Base-by-base conservation (phyloP, 371 early-diverging fungal genomes). In the Mortierella sp. region DNA sequence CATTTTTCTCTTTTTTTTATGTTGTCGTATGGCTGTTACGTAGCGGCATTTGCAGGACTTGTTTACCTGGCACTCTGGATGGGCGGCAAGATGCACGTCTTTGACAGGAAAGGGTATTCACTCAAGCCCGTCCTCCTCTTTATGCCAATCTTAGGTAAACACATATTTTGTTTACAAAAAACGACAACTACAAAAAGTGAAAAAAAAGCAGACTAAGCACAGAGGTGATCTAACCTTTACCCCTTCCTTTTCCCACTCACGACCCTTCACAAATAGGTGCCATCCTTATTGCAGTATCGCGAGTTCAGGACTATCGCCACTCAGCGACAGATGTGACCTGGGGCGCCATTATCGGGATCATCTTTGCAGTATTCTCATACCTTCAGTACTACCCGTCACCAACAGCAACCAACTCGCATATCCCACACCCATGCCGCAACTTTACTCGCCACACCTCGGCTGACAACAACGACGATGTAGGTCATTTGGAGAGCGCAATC, bases 301-400 rank as follows among this genome's bases (percentile, higher is more conserved):
- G 96, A 60, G 87, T 89, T 3, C 80, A 84, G 72, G 96, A 96
- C 82, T 94, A 95, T 73, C 91, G 95, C 45, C 96, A 96, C 80
- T 95, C 94, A 77, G 94, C 92, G 91, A 88, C 90, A 68, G 96
- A 96, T 81, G 92, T 95, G 42, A 83, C 91, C 70, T 84, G 91
- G 24, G 96, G 96, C 54, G 89, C 90, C 0, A 70, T 91, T 2
- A 73, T 91, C 52, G 92, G 94, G 48, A 70, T 90, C 0, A 48
- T 88, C 19, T 89, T 87, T 79, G 93, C 92, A 14, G 89, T 89
- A 71, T 94, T 92, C 75, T 82, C 91, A 2, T 95, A 95, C 75
- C 90, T 88, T 75, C 91, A 92, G 76, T 95, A 93, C 82, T 94
- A 92, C 60, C 94, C 94, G 19, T 70, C 81, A 3, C 50, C 55